Percentiles rank a stretch among this genome's conserved stretches.
phyloP scores from a whole-genome alignment of 1,284 basidiomycete genomes.

The Cutaneotrichosporon sp. region DNA sequence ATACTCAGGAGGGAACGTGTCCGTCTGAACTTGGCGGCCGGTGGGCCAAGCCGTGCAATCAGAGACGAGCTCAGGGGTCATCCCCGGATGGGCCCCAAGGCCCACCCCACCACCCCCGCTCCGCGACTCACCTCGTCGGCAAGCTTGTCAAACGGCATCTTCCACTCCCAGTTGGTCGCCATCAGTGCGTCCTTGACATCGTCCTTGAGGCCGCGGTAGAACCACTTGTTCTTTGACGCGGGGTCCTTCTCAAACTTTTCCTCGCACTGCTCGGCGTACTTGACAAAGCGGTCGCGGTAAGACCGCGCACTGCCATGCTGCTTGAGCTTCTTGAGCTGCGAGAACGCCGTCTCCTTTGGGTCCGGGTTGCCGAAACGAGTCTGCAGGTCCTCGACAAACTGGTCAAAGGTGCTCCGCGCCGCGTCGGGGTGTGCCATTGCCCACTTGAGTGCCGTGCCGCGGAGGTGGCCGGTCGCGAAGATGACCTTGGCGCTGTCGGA shows the following conservation, averaged over 20 bases:
- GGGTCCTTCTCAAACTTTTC: slow-evolving; percentile 13
- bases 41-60: background rate
- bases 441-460: slow-evolving; percentile 26
- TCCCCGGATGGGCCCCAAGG: background rate
- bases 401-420: slow-evolving; percentile 8
- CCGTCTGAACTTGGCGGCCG: background rate
- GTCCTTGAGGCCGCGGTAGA: slow-evolving; percentile 26
- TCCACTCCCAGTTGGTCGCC: slow-evolving; percentile 25
- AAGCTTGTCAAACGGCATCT: slow-evolving; percentile 21
- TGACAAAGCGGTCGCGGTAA: slow-evolving; percentile 19
- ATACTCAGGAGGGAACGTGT: background rate
- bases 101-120: background rate
- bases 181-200: slow-evolving; percentile 25
- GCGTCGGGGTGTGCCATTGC: slow-evolving; percentile 22
- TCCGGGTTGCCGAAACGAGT: slow-evolving; percentile 25
- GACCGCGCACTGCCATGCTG: slow-evolving; percentile 20
- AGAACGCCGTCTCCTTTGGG: slow-evolving; percentile 20
- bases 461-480: slow-evolving; percentile 21
- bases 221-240: slow-evolving; percentile 25
- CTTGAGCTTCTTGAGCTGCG: slow-evolving; percentile 28
- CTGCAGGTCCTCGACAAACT: slow-evolving; percentile 19
- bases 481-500: slow-evolving; percentile 34
- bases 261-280: slow-evolving; percentile 18
- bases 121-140: slow-evolving; percentile 14
- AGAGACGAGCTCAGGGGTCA: background rate